Conservation (phyloP, 345 rosid genomes). For the Eucalyptus sideroxylon region DNA sequence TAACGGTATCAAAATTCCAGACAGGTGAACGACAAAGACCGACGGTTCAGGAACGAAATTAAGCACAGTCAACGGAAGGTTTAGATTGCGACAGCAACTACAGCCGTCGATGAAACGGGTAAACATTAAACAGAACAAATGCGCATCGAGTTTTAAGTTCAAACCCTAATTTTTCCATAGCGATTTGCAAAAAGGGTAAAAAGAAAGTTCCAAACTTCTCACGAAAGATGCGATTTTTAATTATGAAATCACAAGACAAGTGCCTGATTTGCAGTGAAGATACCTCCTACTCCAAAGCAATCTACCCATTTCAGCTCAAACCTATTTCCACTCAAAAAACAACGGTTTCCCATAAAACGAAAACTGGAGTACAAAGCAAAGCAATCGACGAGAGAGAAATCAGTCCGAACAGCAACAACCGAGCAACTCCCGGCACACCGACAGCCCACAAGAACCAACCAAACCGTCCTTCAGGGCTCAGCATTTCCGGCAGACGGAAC, state of each 20-base stretch:
- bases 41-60: background rate
- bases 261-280: background rate
- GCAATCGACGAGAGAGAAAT: background rate
- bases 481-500: background rate
- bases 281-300: background rate
- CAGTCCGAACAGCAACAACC: background rate
- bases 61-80: background rate
- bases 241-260: background rate
- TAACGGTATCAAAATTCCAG: background rate
- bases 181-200: background rate
- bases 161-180: background rate
- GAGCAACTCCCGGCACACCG: background rate
- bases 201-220: background rate
- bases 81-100: background rate
- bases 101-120: background rate
- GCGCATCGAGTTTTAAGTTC: background rate
- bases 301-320: background rate
- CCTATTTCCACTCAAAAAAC: background rate
- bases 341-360: background rate
- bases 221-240: background rate
- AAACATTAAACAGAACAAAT: background rate
- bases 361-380: background rate
- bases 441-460: background rate
- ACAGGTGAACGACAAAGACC: background rate
- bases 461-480: background rate